phyloP scores from a whole-genome alignment of 2,329 filamentous ascomycete species.

The Stylonectria norvegica region DNA sequence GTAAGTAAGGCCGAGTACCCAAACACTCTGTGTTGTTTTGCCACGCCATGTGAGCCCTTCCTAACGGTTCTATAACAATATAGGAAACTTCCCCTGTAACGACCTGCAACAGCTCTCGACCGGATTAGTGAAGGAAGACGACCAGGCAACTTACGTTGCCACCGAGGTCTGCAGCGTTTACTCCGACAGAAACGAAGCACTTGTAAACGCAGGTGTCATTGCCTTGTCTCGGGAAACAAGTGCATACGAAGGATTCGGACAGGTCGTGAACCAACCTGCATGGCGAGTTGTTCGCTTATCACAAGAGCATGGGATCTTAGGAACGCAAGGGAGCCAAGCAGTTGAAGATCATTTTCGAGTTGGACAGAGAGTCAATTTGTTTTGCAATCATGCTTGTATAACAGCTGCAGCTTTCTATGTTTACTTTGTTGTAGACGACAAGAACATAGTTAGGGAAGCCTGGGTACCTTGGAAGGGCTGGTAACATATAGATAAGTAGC shows the following conservation, averaged over 20 bases:
- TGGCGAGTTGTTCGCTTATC: slow-evolving; percentile 36
- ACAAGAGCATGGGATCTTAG: slow-evolving; percentile 38
- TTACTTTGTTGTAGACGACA: slow-evolving; percentile 36
- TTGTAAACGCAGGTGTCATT: slow-evolving; percentile 36
- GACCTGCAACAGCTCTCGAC: slow-evolving; percentile 40
- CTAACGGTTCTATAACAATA: not conserved
- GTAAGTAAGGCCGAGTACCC: slow-evolving; percentile 7
- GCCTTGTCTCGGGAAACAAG: slow-evolving; percentile 35
- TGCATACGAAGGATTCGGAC: slow-evolving; percentile 29
- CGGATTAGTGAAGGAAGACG: slow-evolving; percentile 25
- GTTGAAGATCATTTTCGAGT: slow-evolving; percentile 30
- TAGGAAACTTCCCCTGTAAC: slow-evolving; percentile 36
- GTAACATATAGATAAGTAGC: slow-evolving; percentile 14
- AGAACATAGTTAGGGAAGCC: slow-evolving; percentile 31
- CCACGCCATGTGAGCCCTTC: not conserved
- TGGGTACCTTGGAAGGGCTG: slow-evolving; percentile 39
- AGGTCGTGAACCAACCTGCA: slow-evolving; percentile 24
- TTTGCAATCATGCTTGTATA: slow-evolving; percentile 36
- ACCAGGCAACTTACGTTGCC: slow-evolving; percentile 31
- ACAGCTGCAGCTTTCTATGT: slow-evolving; percentile 35
- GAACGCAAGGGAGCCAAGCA: slow-evolving; percentile 16
- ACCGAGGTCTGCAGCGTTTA: slow-evolving; percentile 39
- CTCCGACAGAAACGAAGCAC: slow-evolving; percentile 36
- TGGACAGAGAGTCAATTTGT: slow-evolving; percentile 32
- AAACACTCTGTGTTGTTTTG: not conserved